Evolutionary conservation across 2,329 filamentous ascomycete species (phyloP), one percentile per base, ranked within the genome.

Genomic region (Daldinia eschscholtzii): DNA sequence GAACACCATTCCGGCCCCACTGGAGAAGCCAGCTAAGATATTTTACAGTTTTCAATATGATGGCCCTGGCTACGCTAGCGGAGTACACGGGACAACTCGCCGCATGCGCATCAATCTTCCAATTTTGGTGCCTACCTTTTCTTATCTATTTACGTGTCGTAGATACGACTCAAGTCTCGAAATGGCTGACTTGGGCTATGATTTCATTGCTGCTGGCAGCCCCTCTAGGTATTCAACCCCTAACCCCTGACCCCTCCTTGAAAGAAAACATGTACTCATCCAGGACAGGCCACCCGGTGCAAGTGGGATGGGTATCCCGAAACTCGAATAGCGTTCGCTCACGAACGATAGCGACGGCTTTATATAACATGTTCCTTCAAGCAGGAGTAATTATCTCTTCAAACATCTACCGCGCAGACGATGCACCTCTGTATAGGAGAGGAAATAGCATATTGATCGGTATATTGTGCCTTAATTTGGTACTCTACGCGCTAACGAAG

Each of bases 101-200:
- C 0, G 78, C 88, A 6, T 80, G 85, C 28, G 81, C 82, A 23
- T 75, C 80, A 73, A 82, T 85, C 39, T 78, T 83, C 3, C 85
- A 89, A 62, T 72, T 91, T 7, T 92, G 89, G 89, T 83, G 84
- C 6, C 79, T 92, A 1, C 88, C 89, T 0, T 87, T 87, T 65
- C 74, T 92, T 26, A 77, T 90, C 33, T 83, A 84, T 18, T 79
- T 89, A 18, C 74, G 82, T 68, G 72, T 83, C 69, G 76, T 80
- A 3, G 79, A 84, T 66, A 80, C 81, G 1, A 76, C 75, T 0
- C 59, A 75, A 3, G 78, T 78, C 9, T 82, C 80, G 61, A 80
- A 80, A 63, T 85, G 83, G 83, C 62, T 79, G 2, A 77, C 82
- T 1, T 86, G 79, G 71, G 74, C 79, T 1, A 76, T 85, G 64